Conservation (phyloP, 768 basidiomycete genomes). For the Leccinum broughii region DNA sequence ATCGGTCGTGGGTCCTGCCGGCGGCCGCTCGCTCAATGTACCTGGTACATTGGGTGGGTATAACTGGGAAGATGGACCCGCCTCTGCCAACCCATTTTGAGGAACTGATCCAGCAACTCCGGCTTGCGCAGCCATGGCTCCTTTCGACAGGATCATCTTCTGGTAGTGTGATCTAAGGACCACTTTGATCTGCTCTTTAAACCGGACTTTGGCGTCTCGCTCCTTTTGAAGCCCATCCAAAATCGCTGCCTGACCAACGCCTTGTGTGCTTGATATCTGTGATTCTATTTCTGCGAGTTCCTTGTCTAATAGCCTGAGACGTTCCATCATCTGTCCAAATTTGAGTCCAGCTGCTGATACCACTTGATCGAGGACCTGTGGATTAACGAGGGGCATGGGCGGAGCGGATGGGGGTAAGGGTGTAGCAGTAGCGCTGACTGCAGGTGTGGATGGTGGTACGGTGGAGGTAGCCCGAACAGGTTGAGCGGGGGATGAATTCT, state of each 20-base stretch:
- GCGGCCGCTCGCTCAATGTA: slow-evolving; percentile 8
- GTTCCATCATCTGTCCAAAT: slow-evolving; percentile 28
- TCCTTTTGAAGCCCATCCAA: slow-evolving; percentile 18
- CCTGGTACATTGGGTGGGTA: slow-evolving; percentile 6
- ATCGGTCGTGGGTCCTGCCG: slow-evolving; percentile 7
- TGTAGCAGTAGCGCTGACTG: slow-evolving; percentile 10
- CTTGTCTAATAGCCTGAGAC: slow-evolving; percentile 17
- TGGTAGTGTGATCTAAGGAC: slow-evolving; percentile 19
- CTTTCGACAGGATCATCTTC: slow-evolving; percentile 14
- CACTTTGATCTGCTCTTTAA: slow-evolving; percentile 15
- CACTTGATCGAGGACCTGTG: slow-evolving; percentile 19
- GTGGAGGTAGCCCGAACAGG: slow-evolving; percentile 8
- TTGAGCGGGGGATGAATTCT: slow-evolving; percentile 11
- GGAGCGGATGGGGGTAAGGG: slow-evolving; percentile 12
- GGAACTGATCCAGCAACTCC: slow-evolving; percentile 2
- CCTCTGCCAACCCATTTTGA: slow-evolving; percentile 10
- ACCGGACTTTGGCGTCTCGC: neutral
- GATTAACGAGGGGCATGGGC: neutral
- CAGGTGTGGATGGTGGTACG: slow-evolving; percentile 8
- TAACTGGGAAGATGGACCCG: slow-evolving; percentile 14
- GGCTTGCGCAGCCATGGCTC: slow-evolving; percentile 5
- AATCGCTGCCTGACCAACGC: slow-evolving; percentile 17
- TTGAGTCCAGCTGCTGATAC: slow-evolving; percentile 11
- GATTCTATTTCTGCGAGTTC: slow-evolving; percentile 17
- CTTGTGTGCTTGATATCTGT: slow-evolving; percentile 15